phyloP scores from a whole-genome alignment of 108 stramenopile genomes.

The Epithemia pelagica region DNA sequence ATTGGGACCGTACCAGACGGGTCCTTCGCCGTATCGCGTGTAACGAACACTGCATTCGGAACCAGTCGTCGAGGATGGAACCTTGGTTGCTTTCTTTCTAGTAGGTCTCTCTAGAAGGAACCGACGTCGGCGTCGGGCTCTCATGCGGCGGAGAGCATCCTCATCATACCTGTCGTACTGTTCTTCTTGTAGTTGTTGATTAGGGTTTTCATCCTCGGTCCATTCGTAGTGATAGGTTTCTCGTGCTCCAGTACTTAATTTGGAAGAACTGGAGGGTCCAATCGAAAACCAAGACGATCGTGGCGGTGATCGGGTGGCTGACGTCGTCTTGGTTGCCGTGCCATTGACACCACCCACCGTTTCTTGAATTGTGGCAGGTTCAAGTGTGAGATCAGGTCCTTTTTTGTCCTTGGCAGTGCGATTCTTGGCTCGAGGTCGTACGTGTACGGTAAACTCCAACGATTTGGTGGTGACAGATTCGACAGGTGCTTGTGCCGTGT shows the following conservation, averaged over 20 bases:
- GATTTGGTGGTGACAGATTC: not conserved
- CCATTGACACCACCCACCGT: not conserved
- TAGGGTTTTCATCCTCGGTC: not conserved
- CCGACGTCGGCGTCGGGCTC: not conserved
- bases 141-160: not conserved
- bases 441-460: not conserved
- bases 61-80: not conserved
- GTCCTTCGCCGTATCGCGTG: constrained; percentile 80
- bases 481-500: no score
- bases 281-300: constrained; percentile 4
- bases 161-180: not conserved
- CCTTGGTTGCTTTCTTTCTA: not conserved
- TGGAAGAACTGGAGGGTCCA: not conserved
- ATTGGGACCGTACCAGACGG: constrained; percentile 74
- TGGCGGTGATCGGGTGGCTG: not conserved
- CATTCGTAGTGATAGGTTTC: constrained; percentile 62
- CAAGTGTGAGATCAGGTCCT: not conserved
- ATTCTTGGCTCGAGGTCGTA: not conserved
- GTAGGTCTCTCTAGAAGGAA: no score
- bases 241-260: constrained; percentile 31
- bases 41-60: constrained; percentile 29
- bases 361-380: not conserved
- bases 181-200: not conserved
- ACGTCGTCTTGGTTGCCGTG: no score
- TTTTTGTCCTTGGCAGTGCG: not conserved